Conservation (phyloP, 768 basidiomycete genomes). For the Goffeauzyma gilvescens region DNA sequence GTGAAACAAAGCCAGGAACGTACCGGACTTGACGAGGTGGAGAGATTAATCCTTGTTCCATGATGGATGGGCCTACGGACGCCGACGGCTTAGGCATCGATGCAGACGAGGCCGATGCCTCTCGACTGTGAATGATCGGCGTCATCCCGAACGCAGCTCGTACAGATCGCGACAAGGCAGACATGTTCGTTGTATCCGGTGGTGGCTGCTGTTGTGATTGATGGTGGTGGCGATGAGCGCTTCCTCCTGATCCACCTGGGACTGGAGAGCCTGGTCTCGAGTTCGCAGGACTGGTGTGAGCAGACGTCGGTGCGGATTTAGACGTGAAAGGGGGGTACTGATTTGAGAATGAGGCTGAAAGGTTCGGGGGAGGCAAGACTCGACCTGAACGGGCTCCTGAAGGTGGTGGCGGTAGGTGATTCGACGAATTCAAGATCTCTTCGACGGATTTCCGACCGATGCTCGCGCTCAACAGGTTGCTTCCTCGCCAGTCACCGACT, state of each 20-base stretch:
- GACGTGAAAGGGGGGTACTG: constrained; percentile 16
- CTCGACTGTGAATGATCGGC: constrained; percentile 42
- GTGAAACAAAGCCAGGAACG: constrained; percentile 10
- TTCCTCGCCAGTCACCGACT: too few relatives aligned
- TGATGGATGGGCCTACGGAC: background rate
- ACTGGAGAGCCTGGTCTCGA: constrained; percentile 24
- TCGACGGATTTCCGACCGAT: constrained; percentile 31
- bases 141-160: constrained; percentile 83
- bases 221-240: constrained; percentile 11
- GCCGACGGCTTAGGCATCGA: background rate
- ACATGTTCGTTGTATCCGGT: constrained; percentile 32
- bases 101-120: constrained; percentile 2
- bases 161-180: constrained; percentile 64
- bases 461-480: too few relatives aligned
- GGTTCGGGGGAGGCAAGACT: constrained; percentile 26
- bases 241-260: constrained; percentile 11
- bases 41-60: constrained; percentile 2
- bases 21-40: constrained; percentile 8
- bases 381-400: constrained; percentile 15
- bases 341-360: constrained; percentile 14
- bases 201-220: constrained; percentile 6
- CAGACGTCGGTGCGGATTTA: constrained; percentile 23
- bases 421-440: constrained; percentile 30
- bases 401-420: constrained; percentile 22
- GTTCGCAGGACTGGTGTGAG: constrained; percentile 22